A percentile compares a stretch with the other conserved stretches of the same genome.
phyloP scores from a whole-genome alignment of 2,329 filamentous ascomycete species.

The Escovopsis sp. region DNA sequence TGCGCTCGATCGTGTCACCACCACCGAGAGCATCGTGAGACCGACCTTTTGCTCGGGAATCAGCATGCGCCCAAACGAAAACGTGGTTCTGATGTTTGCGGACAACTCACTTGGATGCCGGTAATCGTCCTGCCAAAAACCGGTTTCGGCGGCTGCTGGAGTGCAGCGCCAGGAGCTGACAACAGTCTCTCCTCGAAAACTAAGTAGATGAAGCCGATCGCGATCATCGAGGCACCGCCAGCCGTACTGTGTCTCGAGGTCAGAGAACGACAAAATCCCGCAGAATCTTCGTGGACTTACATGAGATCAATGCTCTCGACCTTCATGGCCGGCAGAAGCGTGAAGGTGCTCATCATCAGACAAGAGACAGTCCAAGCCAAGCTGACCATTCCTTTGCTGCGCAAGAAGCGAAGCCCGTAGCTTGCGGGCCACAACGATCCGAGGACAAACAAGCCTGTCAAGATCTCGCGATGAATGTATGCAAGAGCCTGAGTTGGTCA shows the following conservation, averaged over 20 bases:
- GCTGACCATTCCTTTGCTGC: slow-evolving; percentile 47
- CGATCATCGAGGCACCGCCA: slow-evolving; percentile 66
- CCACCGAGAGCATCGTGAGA: slow-evolving; percentile 63
- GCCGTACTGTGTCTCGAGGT: slow-evolving; percentile 36
- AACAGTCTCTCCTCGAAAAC: slow-evolving; percentile 55
- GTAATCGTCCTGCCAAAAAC: slow-evolving; percentile 42
- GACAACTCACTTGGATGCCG: slow-evolving; percentile 44
- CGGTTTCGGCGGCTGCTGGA: slow-evolving; percentile 17
- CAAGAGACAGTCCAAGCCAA: slow-evolving; percentile 65
- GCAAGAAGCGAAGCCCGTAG: slow-evolving; percentile 61
- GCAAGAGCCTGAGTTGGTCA: slow-evolving; percentile 53
- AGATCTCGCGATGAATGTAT: slow-evolving; percentile 81
- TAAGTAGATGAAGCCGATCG: slow-evolving; percentile 64
- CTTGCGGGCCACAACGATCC: slow-evolving; percentile 64
- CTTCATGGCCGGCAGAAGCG: slow-evolving; percentile 76
- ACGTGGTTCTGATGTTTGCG: background rate
- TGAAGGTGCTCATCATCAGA: slow-evolving; percentile 77
- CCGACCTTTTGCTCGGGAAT: slow-evolving; percentile 41
- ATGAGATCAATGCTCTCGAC: slow-evolving; percentile 62
- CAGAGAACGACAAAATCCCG: background rate
- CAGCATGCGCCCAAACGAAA: background rate
- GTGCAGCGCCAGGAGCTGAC: slow-evolving; percentile 19
- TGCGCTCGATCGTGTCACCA: slow-evolving; percentile 79
- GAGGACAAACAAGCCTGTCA: slow-evolving; percentile 65
- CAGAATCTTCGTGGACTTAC: slow-evolving; percentile 30